phyloP scores from a whole-genome alignment of 2,329 filamentous ascomycete genomes.

The Beauveria australis region DNA sequence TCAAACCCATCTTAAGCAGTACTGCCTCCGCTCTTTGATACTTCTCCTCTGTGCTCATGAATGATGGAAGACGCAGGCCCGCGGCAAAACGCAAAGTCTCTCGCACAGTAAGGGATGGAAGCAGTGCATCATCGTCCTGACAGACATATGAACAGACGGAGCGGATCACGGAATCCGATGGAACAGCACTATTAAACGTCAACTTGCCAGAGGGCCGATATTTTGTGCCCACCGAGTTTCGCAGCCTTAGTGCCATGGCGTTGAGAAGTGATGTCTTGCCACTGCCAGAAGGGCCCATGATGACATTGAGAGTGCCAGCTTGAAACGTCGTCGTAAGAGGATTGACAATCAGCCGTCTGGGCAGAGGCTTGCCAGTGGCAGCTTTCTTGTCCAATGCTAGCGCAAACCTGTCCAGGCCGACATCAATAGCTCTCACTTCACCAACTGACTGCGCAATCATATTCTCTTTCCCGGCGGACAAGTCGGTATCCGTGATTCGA shows the following conservation, averaged over 20 bases:
- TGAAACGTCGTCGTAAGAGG: slow-evolving; percentile 60
- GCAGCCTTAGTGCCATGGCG: slow-evolving; percentile 60
- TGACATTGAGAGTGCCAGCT: slow-evolving; percentile 62
- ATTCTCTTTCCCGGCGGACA: slow-evolving; percentile 63
- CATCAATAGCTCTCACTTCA: slow-evolving; percentile 52
- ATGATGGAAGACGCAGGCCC: slow-evolving; percentile 59
- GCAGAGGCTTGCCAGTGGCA: slow-evolving; percentile 40
- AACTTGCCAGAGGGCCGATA: slow-evolving; percentile 57
- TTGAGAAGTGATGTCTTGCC: slow-evolving; percentile 71
- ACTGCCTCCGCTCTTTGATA: slow-evolving; percentile 60
- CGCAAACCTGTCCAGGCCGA: slow-evolving; percentile 56
- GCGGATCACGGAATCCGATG: slow-evolving; percentile 59
- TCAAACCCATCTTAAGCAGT: slow-evolving; percentile 65
- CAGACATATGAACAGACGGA: slow-evolving; percentile 71
- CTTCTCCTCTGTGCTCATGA: slow-evolving; percentile 63
- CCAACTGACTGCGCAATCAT: slow-evolving; percentile 45
- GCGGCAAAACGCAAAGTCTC: slow-evolving; percentile 67
- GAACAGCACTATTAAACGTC: slow-evolving; percentile 60
- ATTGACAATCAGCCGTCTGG: slow-evolving; percentile 53
- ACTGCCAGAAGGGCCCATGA: slow-evolving; percentile 72
- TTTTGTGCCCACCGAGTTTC: slow-evolving; percentile 50
- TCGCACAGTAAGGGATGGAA: slow-evolving; percentile 66
- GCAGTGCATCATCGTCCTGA: slow-evolving; percentile 67
- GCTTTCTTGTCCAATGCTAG: slow-evolving; percentile 56
- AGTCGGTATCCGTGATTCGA: slow-evolving; percentile 49